A percentile compares a stretch with the other conserved stretches of the same genome.
Conservation (phyloP, 2,329 filamentous ascomycete species). For the Xylariaceae sp. region DNA sequence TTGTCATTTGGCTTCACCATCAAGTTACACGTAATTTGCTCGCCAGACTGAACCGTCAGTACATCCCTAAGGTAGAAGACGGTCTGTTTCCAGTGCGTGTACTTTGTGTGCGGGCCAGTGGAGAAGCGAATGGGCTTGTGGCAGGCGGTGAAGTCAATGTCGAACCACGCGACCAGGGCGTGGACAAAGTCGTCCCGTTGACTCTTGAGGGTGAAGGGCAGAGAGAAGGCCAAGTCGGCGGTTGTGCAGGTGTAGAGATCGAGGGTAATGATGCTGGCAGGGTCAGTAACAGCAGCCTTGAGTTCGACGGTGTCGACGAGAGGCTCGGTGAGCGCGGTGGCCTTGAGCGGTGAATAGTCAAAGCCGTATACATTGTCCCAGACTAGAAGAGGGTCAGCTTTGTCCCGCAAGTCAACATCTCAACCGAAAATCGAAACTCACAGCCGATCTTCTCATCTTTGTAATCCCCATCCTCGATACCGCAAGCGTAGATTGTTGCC, state of each 20-base stretch:
- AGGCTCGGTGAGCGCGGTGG: slow-evolving; percentile 88
- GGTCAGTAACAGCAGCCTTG: slow-evolving; percentile 95
- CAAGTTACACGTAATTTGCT: slow-evolving; percentile 70
- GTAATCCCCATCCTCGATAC: slow-evolving; percentile 98
- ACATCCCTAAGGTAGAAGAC: slow-evolving; percentile 97
- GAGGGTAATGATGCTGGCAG: slow-evolving; percentile 76
- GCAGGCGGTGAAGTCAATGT: slow-evolving; percentile 97
- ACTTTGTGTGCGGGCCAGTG: slow-evolving; percentile 96
- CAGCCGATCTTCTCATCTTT: slow-evolving; percentile 99
- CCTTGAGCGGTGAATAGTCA: slow-evolving; percentile 90
- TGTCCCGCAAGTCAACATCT: too few relatives aligned
- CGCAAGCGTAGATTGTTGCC: slow-evolving; percentile 94
- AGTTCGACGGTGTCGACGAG: slow-evolving; percentile 97
- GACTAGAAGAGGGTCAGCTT: slow-evolving; percentile 53
- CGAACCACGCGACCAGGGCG: slow-evolving; percentile 96
- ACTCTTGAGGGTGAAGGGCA: slow-evolving; percentile 69
- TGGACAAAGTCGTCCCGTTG: slow-evolving; percentile 94
- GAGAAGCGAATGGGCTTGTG: slow-evolving; percentile 98
- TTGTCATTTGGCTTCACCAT: slow-evolving; percentile 85
- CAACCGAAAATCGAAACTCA: slow-evolving; percentile 51
- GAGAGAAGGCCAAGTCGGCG: slow-evolving; percentile 77
- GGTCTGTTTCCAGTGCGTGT: slow-evolving; percentile 99
- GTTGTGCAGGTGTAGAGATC: slow-evolving; percentile 89
- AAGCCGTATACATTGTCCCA: slow-evolving; percentile 99
- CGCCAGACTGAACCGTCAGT: slow-evolving; percentile 83